Base-by-base conservation (phyloP, 371 early-diverging fungal species). In the Syncephalis plumigaleata region DNA sequence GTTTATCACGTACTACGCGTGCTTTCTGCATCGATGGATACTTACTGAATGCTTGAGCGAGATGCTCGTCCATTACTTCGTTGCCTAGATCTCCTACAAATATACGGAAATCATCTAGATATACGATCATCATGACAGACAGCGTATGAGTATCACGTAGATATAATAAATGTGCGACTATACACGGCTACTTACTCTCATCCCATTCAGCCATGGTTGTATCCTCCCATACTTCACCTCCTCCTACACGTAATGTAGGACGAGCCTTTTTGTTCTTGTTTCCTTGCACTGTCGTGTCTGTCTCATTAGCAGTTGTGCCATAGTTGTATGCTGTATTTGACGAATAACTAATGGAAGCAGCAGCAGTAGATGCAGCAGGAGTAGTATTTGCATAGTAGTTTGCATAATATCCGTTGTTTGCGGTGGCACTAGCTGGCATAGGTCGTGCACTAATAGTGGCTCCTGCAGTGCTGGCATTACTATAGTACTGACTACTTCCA, bases 201-300 rank as follows among this genome's bases (percentile, higher is more conserved):
- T 91, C 89, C 91, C 94, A 96, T 36, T 91, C 89, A 37, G 67
- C 65, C 36, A 96, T 59, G 3, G 90, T 77, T n/a, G 70, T 55
- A 53, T 96, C 97, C 54, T 90, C 87, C 97, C 97, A 96, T 9
- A 84, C 73, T 60, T 89, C 81, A 11, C 95, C 97, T 40, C 87
- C 97, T 0, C 93, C 96, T 18, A 72, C 67, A 31, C 96, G 63
- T 26, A 89, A 57, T 1, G 75, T 60, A 8, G 68, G 73, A 54
- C 68, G 70, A 55, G 77, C 81, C 16, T 46, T 57, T 48, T 48
- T 56, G 39, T 36, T 49, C 59, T 56, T 54, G 46, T 36, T 43
- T 54, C 46, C 43, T 50, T 45, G 37, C 51, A 43, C 47, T 54
- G 40, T 15, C 3, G 7, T 31, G 4, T 31, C 31, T 31, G 31